Base-by-base conservation (phyloP, 495 filamentous ascomycete genomes). In the Pseudotulostoma volvatum region DNA sequence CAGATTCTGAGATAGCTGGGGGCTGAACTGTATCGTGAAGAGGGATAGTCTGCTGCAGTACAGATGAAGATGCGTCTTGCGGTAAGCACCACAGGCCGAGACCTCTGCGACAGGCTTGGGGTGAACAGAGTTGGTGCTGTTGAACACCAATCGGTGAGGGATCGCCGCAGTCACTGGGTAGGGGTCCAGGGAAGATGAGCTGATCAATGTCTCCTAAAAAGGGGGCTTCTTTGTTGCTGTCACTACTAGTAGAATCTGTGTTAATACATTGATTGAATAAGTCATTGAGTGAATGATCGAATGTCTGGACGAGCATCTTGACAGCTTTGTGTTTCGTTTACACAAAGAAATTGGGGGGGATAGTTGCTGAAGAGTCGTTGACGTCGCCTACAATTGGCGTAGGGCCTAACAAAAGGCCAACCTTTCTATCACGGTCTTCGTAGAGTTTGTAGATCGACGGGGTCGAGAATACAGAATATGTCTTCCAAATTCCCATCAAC, bases 211-310 rank as follows among this genome's bases (percentile, higher is more conserved):
- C 57, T 30, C 58, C 50, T 28, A 53, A 45, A 47, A 68, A 63
- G 38, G 60, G 52, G 43, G 61, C 49, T 37, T 62, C 60, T 52
- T 63, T 64, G 51, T 59, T 57, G 43, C 47, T 54, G 46, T 66
- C 59, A 36, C 52, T 43, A 32, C 46, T 53, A n/a, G 55, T 50
- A 33, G 54, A 52, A 23, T 66, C 63, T 52, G 63, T 56, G 41
- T 67, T 64, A 53, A 69, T 60, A 47, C 61, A 67, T 54, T 70
- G 63, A 48, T 62, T 66, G 53, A 70, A 68, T 45, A 70, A 46
- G 47, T 66, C 62, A 53, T 64, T 65, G 55, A 61, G 65, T 15
- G 64, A 66, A 47, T 71, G 62, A 43, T 70, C 65, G 31, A 60
- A 61, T 33, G 47, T 50, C 51, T 68, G 63, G 40, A 61, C 55